A percentile compares a stretch with the other conserved stretches of the same genome.
phyloP scores from a whole-genome alignment of 768 basidiomycete genomes.

The Melanogaster broomeanus region DNA sequence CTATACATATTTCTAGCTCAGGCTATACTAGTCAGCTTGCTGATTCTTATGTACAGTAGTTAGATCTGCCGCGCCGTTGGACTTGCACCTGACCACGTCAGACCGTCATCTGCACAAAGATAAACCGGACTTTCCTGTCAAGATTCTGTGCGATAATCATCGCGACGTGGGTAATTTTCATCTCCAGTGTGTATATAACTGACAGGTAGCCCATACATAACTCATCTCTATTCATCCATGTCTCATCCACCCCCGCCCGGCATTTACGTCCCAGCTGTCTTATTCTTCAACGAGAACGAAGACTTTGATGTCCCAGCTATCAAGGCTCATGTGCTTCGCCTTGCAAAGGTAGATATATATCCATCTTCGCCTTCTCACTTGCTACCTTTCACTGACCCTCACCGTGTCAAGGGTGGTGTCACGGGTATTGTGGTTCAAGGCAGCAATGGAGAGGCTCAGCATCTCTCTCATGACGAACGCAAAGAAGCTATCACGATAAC shows the following conservation, averaged over 20 bases:
- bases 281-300: slow-evolving; percentile 71
- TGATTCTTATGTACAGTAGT: too few species aligned
- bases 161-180: neutral
- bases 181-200: slow-evolving; percentile 1
- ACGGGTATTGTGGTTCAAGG: slow-evolving; percentile 75
- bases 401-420: slow-evolving; percentile 57
- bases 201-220: neutral
- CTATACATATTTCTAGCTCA: too few species aligned
- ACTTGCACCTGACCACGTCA: too few species aligned
- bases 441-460: slow-evolving; percentile 76
- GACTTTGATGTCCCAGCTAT: slow-evolving; percentile 70
- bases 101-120: too few species aligned
- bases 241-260: slow-evolving; percentile 59
- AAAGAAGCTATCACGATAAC: slow-evolving; percentile 63
- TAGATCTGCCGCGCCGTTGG: too few species aligned
- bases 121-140: slow-evolving; percentile 10
- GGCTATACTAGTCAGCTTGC: too few species aligned
- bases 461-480: slow-evolving; percentile 72
- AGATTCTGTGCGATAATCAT: neutral
- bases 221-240: slow-evolving; percentile 17
- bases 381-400: slow-evolving; percentile 15
- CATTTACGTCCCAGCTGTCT: slow-evolving; percentile 75
- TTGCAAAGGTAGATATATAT: slow-evolving; percentile 67
- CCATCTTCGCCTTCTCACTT: neutral
- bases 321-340: slow-evolving; percentile 67